Conservation (phyloP, 257 asterid genomes). For the Jacaranda copaia region DNA sequence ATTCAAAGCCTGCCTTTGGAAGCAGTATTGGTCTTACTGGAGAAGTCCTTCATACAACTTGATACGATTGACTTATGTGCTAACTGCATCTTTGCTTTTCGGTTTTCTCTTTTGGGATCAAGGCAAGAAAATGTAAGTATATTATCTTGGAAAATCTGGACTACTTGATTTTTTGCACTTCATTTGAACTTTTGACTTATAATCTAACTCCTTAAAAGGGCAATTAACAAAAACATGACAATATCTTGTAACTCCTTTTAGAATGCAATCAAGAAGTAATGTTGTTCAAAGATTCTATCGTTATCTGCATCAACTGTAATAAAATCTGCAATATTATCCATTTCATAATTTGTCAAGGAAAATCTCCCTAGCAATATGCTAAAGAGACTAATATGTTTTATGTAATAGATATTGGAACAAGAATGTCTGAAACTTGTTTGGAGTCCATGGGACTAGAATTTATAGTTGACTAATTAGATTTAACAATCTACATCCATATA, state of each 20-base stretch:
- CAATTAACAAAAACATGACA: too few relatives aligned
- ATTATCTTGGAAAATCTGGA: not conserved
- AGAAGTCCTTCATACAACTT: slow-evolving; percentile 42
- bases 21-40: slow-evolving; percentile 42
- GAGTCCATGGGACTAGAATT: too few relatives aligned
- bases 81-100: slow-evolving; percentile 26
- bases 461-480: too few relatives aligned
- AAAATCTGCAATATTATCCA: not conserved
- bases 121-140: slow-evolving; percentile 39
- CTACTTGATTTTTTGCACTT: not conserved
- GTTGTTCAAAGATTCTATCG: too few relatives aligned
- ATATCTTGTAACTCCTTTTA: too few relatives aligned
- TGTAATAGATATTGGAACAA: not conserved
- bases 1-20: slow-evolving; percentile 39
- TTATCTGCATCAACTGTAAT: not conserved
- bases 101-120: slow-evolving; percentile 35
- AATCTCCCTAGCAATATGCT: not conserved
- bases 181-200: not conserved
- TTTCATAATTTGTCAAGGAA: not conserved
- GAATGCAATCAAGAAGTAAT: too few relatives aligned
- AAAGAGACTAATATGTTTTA: too few relatives aligned
- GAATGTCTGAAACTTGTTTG: too few relatives aligned
- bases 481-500: too few relatives aligned
- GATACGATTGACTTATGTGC: slow-evolving; percentile 30
- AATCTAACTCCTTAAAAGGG: too few relatives aligned